Evolutionary conservation across 441 rosid genomes (phyloP), one percentile per base, ranked within the genome.

Genomic region (Erodium moschatum): DNA sequence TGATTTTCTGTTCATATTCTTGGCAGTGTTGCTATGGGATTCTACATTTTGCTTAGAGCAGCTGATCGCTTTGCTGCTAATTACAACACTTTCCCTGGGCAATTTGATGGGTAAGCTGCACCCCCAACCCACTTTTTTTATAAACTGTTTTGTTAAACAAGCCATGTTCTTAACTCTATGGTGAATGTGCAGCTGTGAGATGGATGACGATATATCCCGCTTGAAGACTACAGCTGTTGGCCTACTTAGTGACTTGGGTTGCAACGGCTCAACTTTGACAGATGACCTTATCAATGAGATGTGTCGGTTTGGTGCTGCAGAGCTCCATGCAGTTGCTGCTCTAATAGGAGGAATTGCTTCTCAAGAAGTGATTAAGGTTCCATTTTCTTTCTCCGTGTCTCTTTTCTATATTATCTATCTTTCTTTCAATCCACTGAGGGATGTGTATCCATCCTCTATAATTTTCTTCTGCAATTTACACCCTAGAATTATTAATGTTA

Each of bases 291-390:
- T 83, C 74, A 84, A 74, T 74, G 99, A 91, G 85, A 88, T 91
- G 88, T 88, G 97, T 74, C 84, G 97, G 67, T 91, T 86, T 70
- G 99, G 97, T 65, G 96, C 96, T 75, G 84, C 97, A 11, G 97
- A 94, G 84, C 92, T 94, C 65, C 99, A 94, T 54, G 89, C 88
- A 5, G 96, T 87, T 54, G 94, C 97, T 73, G 94, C 97, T 56
- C 79, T 91, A 64, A 72, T 94, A 5, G 97, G 99, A 73, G 97
- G 97, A 75, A 77, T 91, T 58, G 84, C 97, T 61, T 89, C 99
- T 1, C 99, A 94, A 79, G 97, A 94, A 87, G 88, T 83, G 66
- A 94, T 94, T 72, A 94, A 94, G 99, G 99, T 94, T 66, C 16
- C 60, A 2, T 16, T 16, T 15, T 76, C 72, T 64, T 29, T 71